phyloP scores from a whole-genome alignment of 805 yeast genomes.

The Candida piceae region DNA sequence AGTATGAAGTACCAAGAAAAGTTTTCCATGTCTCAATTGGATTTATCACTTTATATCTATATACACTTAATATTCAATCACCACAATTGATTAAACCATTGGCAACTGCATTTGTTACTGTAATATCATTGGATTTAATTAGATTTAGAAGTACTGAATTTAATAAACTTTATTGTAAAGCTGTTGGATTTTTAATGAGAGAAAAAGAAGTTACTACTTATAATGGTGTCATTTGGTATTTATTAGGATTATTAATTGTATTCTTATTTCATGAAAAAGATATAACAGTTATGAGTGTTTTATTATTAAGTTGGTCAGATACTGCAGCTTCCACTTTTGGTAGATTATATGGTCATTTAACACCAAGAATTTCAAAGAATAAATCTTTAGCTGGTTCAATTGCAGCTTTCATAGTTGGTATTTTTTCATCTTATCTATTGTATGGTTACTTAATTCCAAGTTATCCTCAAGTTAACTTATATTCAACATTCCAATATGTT shows the following conservation, averaged over 20 bases:
- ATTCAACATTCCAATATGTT: constrained; percentile 60
- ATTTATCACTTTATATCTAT: constrained; percentile 67
- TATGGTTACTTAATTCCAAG: constrained; percentile 72
- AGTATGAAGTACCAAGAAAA: constrained; percentile 89
- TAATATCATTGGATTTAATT: constrained; percentile 60
- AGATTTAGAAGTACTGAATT: constrained; percentile 59
- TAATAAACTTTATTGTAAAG: constrained; percentile 60
- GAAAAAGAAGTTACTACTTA: constrained; percentile 65
- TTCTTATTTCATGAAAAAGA: constrained; percentile 74
- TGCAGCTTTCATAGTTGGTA: constrained; percentile 80
- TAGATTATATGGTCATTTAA: constrained; percentile 74
- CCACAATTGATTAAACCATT: constrained; percentile 58
- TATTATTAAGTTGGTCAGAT: constrained; percentile 92
- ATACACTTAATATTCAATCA: constrained; percentile 55
- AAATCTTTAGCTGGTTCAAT: constrained; percentile 88
- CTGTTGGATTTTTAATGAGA: constrained; percentile 79
- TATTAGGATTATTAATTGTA: constrained; percentile 71
- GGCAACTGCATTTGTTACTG: constrained; percentile 45
- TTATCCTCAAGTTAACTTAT: constrained; percentile 45
- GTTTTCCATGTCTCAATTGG: constrained; percentile 87
- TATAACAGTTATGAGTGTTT: constrained; percentile 66
- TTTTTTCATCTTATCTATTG: constrained; percentile 54
- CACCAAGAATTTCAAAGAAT: constrained; percentile 67
- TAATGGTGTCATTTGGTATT: constrained; percentile 88
- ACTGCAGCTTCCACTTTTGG: constrained; percentile 96